Percentiles rank a stretch among this genome's conserved stretches.
Conservation (phyloP, 2,329 filamentous ascomycete species). For the Pyrenophora tritici-repentis region DNA sequence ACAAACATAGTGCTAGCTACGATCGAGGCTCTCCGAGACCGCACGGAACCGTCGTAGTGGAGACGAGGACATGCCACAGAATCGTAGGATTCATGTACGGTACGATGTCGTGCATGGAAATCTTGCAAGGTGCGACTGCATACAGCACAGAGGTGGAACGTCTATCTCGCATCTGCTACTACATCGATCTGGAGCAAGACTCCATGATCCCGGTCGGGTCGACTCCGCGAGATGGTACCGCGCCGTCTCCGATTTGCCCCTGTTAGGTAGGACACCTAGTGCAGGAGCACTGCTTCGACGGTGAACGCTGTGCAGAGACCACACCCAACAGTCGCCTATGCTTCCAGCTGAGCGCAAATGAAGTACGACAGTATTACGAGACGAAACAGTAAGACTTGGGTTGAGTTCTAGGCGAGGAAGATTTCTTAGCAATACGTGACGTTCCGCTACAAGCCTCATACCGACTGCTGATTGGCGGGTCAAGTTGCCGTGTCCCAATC, state of each 20-base stretch:
- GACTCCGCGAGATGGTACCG: not conserved
- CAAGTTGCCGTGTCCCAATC: conserved; percentile 6
- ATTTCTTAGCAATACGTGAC: not conserved
- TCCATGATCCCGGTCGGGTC: not conserved
- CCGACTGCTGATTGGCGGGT: conserved; percentile 1
- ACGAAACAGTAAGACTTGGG: not conserved
- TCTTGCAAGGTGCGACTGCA: not conserved
- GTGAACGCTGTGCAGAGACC: not conserved
- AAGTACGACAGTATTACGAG: not conserved
- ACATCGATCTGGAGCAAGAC: not conserved
- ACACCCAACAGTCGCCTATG: not conserved
- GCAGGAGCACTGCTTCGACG: not conserved
- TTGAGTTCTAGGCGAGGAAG: not conserved
- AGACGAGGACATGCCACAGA: not conserved
- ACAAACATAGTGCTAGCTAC: not conserved
- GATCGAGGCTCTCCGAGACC: not conserved
- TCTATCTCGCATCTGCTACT: not conserved
- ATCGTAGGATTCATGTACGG: not conserved
- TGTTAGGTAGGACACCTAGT: not conserved
- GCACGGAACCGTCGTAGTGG: not conserved
- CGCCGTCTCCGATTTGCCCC: not conserved
- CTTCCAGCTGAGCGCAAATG: not conserved
- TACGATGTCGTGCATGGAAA: not conserved
- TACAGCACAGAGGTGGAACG: not conserved
- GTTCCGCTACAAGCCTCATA: not conserved